Base-by-base conservation (phyloP, 2,329 filamentous ascomycete genomes). In the Fusarium sacchari region DNA sequence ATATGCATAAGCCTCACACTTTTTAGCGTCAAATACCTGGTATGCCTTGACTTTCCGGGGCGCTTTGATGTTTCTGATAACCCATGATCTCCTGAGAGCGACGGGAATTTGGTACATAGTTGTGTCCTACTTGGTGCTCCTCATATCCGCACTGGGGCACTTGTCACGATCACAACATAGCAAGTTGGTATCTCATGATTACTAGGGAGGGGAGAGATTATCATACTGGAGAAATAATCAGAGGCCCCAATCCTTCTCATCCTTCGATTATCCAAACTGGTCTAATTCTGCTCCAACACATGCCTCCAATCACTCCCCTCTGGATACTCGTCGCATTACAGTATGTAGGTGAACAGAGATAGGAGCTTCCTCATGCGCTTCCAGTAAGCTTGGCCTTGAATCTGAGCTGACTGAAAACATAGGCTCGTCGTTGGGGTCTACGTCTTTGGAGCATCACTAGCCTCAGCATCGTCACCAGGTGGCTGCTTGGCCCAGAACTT, bases 401-500 rank as follows among this genome's bases (percentile, higher is more conserved):
- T 24, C 43, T 24, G 57, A 37, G n/a, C 20, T 28, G 46, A n/a
- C 20, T 8, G 26, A 52, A 13, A 40, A 46, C 50, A 44, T 32
- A 15, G 46, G 14, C 22, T 56, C 40, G 15, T 42, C n/a, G 26
- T 43, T 60, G 13, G 43, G 8, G 18, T 50, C 30, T 9, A 22
- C 5, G 22, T 46, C 26, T 36, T 37, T 36, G 30, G 28, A 10
- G 28, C 10, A 32, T 37, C 12, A 20, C 14, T 37, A 8, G 30
- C 17, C 20, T 53, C 61, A 22, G 14, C 42, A 36, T 28, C 15
- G 5, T 22, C 22, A 17, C 13, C 13, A 17, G 30, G n/a, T 36
- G 62, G 39, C 17, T 70, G 42, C 30, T 60, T 69, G 11, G 57
- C 37, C 71, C 69, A 67, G 32, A 69, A 73, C 37, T 37, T 71